Evolutionary conservation across 176 grass and related monocot genomes (phyloP).

Genomic region (Oryza meridionalis): DNA sequence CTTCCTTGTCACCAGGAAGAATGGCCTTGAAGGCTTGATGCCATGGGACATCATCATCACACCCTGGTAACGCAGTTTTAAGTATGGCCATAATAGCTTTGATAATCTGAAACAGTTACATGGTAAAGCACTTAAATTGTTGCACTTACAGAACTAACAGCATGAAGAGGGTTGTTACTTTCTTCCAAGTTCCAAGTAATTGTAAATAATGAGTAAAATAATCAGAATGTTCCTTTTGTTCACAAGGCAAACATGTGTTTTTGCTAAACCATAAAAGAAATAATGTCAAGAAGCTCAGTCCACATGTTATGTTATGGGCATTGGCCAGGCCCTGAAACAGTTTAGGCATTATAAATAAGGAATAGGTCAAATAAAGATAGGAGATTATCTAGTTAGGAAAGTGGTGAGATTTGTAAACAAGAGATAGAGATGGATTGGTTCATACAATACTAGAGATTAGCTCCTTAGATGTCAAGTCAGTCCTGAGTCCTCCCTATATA

Average conservation of each 20-base stretch:
- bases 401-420: too few species aligned
- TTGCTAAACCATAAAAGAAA: constrained; percentile 15
- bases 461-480: too few species aligned
- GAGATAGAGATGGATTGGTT: too few species aligned
- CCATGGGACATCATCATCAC: constrained; percentile 78
- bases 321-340: too few species aligned
- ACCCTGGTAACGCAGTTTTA: constrained; percentile 70
- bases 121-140: constrained; percentile 30
- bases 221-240: background rate
- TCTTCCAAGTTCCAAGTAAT: constrained; percentile 8
- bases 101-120: constrained; percentile 62
- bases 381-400: too few species aligned
- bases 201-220: background rate
- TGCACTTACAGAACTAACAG: constrained; percentile 16
- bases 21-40: constrained; percentile 86
- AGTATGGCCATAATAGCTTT: constrained; percentile 93
- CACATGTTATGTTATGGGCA: too few species aligned
- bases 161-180: constrained; percentile 11
- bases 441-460: too few species aligned
- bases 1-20: constrained; percentile 83
- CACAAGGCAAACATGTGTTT: background rate
- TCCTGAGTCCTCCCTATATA: too few species aligned
- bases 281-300: background rate
- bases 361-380: too few species aligned
- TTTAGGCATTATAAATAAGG: too few species aligned